Conservation (phyloP, 352 stramenopile genomes). For the Globisporangium apiculatum region DNA sequence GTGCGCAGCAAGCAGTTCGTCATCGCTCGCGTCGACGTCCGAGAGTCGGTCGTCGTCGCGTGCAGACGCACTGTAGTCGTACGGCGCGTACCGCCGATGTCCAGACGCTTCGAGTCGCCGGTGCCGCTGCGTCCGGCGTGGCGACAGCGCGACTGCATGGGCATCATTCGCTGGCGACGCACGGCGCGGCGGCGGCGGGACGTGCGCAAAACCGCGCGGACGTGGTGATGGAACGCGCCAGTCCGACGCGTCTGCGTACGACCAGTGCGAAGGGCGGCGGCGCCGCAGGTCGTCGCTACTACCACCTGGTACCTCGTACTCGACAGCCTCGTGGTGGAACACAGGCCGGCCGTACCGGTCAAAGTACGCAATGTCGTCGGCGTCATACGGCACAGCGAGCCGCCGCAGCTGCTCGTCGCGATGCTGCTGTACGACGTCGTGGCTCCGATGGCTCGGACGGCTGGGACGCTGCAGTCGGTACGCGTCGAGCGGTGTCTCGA, state of each 20-base stretch:
- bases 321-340: conserved; percentile 3
- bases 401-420: not conserved
- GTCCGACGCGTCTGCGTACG: conserved; percentile 8
- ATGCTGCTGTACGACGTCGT: not conserved
- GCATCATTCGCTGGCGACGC: not conserved
- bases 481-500: conserved; percentile 6
- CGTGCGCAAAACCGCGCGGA: conserved; percentile 3
- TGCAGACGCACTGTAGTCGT: not conserved
- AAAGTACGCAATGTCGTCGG: conserved; percentile 8
- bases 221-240: conserved; percentile 3
- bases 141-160: not conserved
- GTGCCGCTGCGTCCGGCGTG: not conserved
- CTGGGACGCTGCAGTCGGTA: conserved; percentile 3
- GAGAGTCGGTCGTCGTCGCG: not conserved
- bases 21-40: conserved; percentile 5
- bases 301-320: too few relatives aligned
- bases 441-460: not conserved
- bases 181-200: not conserved
- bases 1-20: conserved; percentile 7
- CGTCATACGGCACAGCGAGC: not conserved
- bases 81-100: conserved; percentile 5
- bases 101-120: not conserved
- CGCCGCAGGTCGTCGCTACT: not conserved
- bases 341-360: conserved; percentile 13
- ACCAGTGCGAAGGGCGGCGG: conserved; percentile 3